Evolutionary conservation across 495 filamentous ascomycete genomes (phyloP), one percentile per base, ranked within the genome.

Genomic region (Aspergillus cristatus): DNA sequence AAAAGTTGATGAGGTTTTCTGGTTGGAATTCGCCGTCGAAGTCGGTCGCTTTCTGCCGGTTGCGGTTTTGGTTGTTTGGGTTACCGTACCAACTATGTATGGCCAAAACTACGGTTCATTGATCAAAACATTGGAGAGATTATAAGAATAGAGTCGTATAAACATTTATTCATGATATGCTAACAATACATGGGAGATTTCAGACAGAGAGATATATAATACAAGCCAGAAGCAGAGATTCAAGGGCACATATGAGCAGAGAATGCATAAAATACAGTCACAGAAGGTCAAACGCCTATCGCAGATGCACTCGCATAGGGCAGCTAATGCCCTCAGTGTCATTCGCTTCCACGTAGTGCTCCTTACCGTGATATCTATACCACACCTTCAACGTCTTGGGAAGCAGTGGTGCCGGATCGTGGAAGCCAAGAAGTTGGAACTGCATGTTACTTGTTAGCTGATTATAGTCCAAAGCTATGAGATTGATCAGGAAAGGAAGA

Each of bases 371-470:
- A 46, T 69, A 76, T 17, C 45, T 47, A 43, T 76, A 79, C 62
- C 65, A 67, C 18, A 79, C 61, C 46, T 58, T 67, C 47, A 79
- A 45, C 25, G 55, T 61, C 55, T 78, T 78, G 16, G 55, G 58
- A 28, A 60, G 48, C 17, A 69, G 52, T 8, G 75, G 74, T 8
- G 69, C 70, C 7, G 74, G 74, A 37, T 79, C 74, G 48, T 76
- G 60, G 50, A 78, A 78, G 2, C 74, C 75, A 5, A 73, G 46
- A 12, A 77, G 57, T 46, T 72, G 55, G 39, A 67, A 68, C 72
- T 68, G 52, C 13, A 35, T 28, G 16, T 48, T 28, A 10, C 14
- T 18, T 31, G 34, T 58, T 34, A 58, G 42, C 28, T n/a, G 3
- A n/a, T n/a, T n/a, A n/a, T n/a, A n/a, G n/a, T n/a, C n/a, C n/a